Conservation (phyloP, 2,329 filamentous ascomycete species). For the Acrocalymma vagum region DNA sequence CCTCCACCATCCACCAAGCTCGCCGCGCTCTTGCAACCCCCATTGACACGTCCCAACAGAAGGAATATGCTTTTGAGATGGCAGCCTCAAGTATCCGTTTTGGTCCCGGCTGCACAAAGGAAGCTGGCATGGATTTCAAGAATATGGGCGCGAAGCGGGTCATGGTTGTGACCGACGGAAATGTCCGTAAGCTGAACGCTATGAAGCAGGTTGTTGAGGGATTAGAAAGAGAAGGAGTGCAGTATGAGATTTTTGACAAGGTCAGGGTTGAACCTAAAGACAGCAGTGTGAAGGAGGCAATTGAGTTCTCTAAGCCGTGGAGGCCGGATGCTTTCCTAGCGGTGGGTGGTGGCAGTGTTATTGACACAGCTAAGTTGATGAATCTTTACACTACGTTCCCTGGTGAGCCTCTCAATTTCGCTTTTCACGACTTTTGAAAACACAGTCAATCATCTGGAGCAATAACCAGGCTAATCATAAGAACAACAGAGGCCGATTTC, state of each 20-base stretch:
- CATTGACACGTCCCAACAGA: slow-evolving; percentile 73
- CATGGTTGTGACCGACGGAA: slow-evolving; percentile 89
- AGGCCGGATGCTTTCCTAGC: slow-evolving; percentile 89
- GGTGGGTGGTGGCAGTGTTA: slow-evolving; percentile 91
- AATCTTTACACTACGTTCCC: slow-evolving; percentile 93
- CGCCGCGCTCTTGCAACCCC: slow-evolving; percentile 77
- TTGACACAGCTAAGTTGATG: slow-evolving; percentile 98
- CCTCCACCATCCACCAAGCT: slow-evolving; percentile 57
- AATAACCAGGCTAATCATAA: slow-evolving; percentile 5
- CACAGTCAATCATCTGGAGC: not conserved
- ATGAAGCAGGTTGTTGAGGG: slow-evolving; percentile 90
- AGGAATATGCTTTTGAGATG: slow-evolving; percentile 99
- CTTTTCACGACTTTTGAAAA: not conserved
- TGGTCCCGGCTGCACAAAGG: slow-evolving; percentile 89
- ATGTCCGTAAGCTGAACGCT: slow-evolving; percentile 81
- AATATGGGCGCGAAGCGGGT: slow-evolving; percentile 90
- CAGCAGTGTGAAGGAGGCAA: slow-evolving; percentile 87
- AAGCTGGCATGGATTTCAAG: slow-evolving; percentile 97
- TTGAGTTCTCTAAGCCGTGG: slow-evolving; percentile 83
- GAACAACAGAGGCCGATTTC: slow-evolving; percentile 77
- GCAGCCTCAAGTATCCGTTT: slow-evolving; percentile 94
- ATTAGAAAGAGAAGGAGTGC: slow-evolving; percentile 78
- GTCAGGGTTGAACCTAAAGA: slow-evolving; percentile 94
- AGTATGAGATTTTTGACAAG: slow-evolving; percentile 81
- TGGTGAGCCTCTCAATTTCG: slow-evolving; percentile 21